phyloP scores from a whole-genome alignment of 2,329 filamentous ascomycete species.

The Pseudovirgaria hyperparasitica region DNA sequence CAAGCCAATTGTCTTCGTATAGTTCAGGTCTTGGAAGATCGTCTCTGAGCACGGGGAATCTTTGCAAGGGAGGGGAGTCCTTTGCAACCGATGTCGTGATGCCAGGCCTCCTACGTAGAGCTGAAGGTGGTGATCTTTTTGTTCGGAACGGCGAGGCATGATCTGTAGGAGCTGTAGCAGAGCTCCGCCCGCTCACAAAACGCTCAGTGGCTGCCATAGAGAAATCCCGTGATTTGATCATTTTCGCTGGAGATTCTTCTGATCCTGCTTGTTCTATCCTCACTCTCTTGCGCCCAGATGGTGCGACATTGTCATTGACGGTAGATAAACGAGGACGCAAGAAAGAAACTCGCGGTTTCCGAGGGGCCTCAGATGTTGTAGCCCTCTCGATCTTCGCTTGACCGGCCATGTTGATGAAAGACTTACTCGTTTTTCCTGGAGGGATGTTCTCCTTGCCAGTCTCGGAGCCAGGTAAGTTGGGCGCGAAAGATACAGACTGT shows the following conservation, averaged over 20 bases:
- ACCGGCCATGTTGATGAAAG: constrained; percentile 13
- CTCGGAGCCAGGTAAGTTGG: constrained; percentile 39
- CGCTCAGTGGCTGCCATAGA: constrained; percentile 19
- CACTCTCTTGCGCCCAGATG: not conserved
- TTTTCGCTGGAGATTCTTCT: constrained; percentile 19
- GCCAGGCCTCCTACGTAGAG: constrained; percentile 19
- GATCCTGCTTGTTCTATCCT: constrained; percentile 1
- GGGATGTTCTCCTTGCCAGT: constrained; percentile 52
- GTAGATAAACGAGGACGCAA: too few relatives aligned
- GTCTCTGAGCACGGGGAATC: constrained; percentile 41
- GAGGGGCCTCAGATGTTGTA: not conserved
- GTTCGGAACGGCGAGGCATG: constrained; percentile 24
- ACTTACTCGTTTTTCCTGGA: constrained; percentile 30
- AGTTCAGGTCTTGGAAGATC: constrained; percentile 43
- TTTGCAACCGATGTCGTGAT: constrained; percentile 20
- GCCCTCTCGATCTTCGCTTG: constrained; percentile 11
- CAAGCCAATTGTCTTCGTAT: constrained; percentile 52
- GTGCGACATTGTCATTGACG: too few relatives aligned
- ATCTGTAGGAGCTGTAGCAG: too few relatives aligned
- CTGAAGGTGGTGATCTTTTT: constrained; percentile 22
- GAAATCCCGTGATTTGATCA: constrained; percentile 17
- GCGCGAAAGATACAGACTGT: constrained; percentile 28
- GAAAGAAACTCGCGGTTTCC: too few relatives aligned
- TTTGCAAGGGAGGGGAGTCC: constrained; percentile 14
- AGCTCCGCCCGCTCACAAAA: too few relatives aligned